These are phyloP conservation scores for Candida wancherniae DNA, from an alignment of 805 yeast genomes.

Conservation along the genomic window DNA sequence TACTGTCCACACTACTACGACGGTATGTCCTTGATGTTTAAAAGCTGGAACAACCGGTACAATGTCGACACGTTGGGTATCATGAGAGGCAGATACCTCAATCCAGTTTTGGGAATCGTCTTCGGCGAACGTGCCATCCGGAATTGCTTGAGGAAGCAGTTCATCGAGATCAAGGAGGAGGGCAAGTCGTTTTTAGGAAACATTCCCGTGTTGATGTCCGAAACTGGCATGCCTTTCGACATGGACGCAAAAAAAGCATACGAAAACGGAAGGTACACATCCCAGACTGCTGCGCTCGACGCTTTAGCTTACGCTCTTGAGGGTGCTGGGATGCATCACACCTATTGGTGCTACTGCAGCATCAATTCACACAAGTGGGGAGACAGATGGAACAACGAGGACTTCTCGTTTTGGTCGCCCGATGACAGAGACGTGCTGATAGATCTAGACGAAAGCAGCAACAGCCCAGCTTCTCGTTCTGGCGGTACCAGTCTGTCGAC, in stretches of 20 bases:
- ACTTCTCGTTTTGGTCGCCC: conserved; percentile 78
- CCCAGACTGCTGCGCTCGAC: conserved; percentile 81
- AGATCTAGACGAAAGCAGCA: conserved; percentile 9
- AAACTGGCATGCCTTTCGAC: conserved; percentile 97
- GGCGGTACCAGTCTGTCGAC: conserved; percentile 7
- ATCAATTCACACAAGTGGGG: conserved; percentile 80
- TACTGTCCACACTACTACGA: conserved; percentile 92
- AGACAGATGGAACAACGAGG: conserved; percentile 91
- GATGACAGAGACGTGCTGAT: conserved; percentile 45
- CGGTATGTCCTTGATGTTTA: conserved; percentile 89
- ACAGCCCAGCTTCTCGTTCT: conserved; percentile 4
- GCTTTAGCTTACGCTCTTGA: conserved; percentile 79
- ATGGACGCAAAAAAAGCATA: conserved; percentile 81
- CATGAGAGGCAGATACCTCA: conserved; percentile 68
- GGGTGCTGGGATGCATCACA: conserved; percentile 61
- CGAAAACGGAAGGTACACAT: conserved; percentile 55
- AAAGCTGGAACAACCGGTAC: conserved; percentile 76
- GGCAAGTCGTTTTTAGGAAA: conserved; percentile 57
- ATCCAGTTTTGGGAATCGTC: conserved; percentile 71
- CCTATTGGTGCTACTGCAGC: conserved; percentile 82
- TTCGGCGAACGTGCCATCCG: conserved; percentile 79
- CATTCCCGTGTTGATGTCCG: conserved; percentile 78
- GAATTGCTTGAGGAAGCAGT: conserved; percentile 63
- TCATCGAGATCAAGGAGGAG: conserved; percentile 63
- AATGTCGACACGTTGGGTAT: conserved; percentile 90